Percentiles rank a stretch among this genome's conserved stretches.
These are phyloP conservation scores for Lablab purpureus DNA, from an alignment of 306 rosid genomes.

Conservation along the genomic window DNA sequence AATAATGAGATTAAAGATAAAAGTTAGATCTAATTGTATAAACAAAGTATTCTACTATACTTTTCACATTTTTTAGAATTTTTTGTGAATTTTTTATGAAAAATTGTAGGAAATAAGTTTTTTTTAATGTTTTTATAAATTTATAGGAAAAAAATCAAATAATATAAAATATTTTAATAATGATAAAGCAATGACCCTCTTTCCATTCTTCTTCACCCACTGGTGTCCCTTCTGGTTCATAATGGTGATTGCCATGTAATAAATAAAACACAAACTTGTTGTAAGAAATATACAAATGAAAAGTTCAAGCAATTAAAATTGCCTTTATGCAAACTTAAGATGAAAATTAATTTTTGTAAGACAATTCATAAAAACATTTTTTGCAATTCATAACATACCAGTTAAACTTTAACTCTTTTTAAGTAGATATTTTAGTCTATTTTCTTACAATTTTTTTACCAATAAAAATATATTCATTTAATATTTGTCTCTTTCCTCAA, in stretches of 20 bases:
- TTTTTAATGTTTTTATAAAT: too few species aligned
- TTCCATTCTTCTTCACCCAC: too few species aligned
- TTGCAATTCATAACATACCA: neutral
- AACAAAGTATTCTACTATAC: too few species aligned
- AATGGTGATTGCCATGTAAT: too few species aligned
- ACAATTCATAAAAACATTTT: neutral
- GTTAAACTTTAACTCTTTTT: neutral
- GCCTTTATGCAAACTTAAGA: neutral
- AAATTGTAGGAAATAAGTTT: too few species aligned
- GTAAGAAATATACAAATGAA: neutral
- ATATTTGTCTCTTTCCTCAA: neutral
- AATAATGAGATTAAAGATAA: neutral
- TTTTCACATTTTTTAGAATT: too few species aligned
- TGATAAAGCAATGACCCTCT: too few species aligned
- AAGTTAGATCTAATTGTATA: neutral
- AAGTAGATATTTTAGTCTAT: neutral
- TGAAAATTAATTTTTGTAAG: neutral
- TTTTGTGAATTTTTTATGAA: too few species aligned
- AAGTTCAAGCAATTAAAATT: neutral
- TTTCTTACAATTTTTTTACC: neutral
- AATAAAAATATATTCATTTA: neutral
- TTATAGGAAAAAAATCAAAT: too few species aligned
- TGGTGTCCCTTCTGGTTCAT: too few species aligned
- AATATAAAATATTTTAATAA: too few species aligned
- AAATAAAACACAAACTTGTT: neutral